These are phyloP conservation scores for Heritiera fomes DNA, from an alignment of 345 rosid species.

Conservation along the genomic window DNA sequence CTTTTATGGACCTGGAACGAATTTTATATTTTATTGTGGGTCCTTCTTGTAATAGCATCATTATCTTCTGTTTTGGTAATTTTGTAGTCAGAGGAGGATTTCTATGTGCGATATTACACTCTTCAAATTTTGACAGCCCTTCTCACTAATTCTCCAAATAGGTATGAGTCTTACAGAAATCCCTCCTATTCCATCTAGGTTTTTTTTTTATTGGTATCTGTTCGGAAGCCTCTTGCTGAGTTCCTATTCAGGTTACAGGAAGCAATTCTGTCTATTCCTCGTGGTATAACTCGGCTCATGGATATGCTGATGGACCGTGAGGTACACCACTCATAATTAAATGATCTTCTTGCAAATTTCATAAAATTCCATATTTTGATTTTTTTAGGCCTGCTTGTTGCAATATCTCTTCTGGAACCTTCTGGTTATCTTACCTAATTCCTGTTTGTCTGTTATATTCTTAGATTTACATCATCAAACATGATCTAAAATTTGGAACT, in stretches of 20 bases:
- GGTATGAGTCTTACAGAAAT: constrained; percentile 48
- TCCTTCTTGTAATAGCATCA: neutral
- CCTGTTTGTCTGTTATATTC: neutral
- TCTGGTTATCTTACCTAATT: neutral
- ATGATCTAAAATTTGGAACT: neutral
- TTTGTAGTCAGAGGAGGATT: constrained; percentile 92
- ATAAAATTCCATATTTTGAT: constrained; percentile 5
- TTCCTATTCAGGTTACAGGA: constrained; percentile 92
- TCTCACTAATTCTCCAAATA: constrained; percentile 81
- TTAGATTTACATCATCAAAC: constrained; percentile 2
- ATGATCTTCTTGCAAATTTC: neutral
- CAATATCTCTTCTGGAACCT: neutral
- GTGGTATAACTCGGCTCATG: constrained; percentile 96
- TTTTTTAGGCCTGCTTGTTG: constrained; percentile 3
- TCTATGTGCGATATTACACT: constrained; percentile 90
- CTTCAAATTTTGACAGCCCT: constrained; percentile 95
- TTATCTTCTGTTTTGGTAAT: constrained; percentile 9
- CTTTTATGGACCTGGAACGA: neutral
- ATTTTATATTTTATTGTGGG: constrained; percentile 1
- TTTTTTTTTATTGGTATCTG: constrained; percentile 24
- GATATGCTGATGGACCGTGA: constrained; percentile 99
- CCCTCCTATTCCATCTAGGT: constrained; percentile 1
- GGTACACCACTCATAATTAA: constrained; percentile 44
- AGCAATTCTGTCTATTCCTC: constrained; percentile 94
- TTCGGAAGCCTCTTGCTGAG: constrained; percentile 38